Evolutionary conservation across 2,329 filamentous ascomycete species (phyloP), one percentile per base, ranked within the genome.

Genomic region (Aspergillus sp.): DNA sequence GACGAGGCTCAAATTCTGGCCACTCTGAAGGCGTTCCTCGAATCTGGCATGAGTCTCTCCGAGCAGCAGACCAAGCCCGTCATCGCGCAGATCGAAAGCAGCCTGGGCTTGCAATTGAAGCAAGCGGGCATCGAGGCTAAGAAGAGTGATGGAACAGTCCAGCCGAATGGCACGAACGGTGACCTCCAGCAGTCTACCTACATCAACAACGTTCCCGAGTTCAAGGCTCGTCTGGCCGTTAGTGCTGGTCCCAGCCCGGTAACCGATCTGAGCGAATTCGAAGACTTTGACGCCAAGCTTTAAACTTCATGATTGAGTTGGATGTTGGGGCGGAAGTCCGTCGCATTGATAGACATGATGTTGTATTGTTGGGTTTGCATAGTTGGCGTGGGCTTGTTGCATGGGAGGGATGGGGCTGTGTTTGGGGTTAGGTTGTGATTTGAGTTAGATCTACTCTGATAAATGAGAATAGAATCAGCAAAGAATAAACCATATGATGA

Each of bases 241-340:
- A 95, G 88, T 64, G 82, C 85, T 21, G 94, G 91, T 0, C 87
- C 92, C 1, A 83, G 83, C 63, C 86, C 93, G 0, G 85, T 91
- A 30, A 88, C 85, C 71, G 89, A 95, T 66, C 76, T 98, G 58
- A 89, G 84, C 63, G 90, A 92, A 70, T 98, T 94, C 76, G 91
- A 97, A 74, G 94, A 97, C 61, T 81, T 89, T 61, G 91, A 91
- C 64, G 80, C 91, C 13, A 97, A 97, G 80, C 82, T 97, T 59
- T 94, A 75, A 83, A 25, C 15, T 30, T 25, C 19, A 21, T 45
- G 21, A 19, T 21, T 23, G 41, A 13, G 9, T 45, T 45, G 19
- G 19, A 45, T 45, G 23, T 12, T 13, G 9, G 19, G 41, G 10
- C 19, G 8, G 13, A 28, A 9, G 30, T 10, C 17, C 9, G 15